A percentile compares a stretch with the other conserved stretches of the same genome.
These are phyloP conservation scores for Rhynchosporium graminicola DNA, from an alignment of 2,329 filamentous ascomycete genomes.

Conservation along the genomic window DNA sequence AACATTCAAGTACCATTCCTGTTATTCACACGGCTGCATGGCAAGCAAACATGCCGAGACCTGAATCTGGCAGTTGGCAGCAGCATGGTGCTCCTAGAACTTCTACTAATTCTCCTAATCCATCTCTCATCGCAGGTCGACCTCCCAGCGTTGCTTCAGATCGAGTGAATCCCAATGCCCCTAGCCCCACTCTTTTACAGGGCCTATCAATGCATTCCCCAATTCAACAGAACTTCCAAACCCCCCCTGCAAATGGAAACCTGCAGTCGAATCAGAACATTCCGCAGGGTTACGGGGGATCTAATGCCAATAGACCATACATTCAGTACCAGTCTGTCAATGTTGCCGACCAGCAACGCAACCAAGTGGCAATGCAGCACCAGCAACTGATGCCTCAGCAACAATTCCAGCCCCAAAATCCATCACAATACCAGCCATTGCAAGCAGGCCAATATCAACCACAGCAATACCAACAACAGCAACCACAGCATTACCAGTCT, in stretches of 20 bases:
- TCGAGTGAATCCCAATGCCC: constrained; percentile 23
- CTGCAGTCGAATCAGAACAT: background rate
- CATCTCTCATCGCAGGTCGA: constrained; percentile 14
- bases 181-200: constrained; percentile 33
- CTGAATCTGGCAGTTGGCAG: constrained; percentile 23
- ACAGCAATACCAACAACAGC: constrained; percentile 18
- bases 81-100: constrained; percentile 12
- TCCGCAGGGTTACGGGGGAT: background rate
- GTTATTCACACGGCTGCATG: constrained; percentile 6
- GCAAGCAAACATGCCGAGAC: constrained; percentile 20
- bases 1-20: constrained; percentile 8
- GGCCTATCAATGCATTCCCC: constrained; percentile 35
- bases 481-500: constrained; percentile 18
- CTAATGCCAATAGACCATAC: background rate
- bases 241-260: constrained; percentile 13
- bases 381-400: constrained; percentile 13
- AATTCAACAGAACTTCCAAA: constrained; percentile 26
- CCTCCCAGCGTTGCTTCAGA: constrained; percentile 24
- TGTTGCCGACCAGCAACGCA: constrained; percentile 15
- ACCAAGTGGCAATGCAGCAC: constrained; percentile 10
- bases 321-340: background rate
- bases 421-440: constrained; percentile 7
- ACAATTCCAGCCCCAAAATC: constrained; percentile 1
- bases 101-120: constrained; percentile 23
- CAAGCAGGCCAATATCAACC: constrained; percentile 8